These are phyloP conservation scores for Coelastrella sp. DNA, from an alignment of 139 green algal species.

Conservation along the genomic window DNA sequence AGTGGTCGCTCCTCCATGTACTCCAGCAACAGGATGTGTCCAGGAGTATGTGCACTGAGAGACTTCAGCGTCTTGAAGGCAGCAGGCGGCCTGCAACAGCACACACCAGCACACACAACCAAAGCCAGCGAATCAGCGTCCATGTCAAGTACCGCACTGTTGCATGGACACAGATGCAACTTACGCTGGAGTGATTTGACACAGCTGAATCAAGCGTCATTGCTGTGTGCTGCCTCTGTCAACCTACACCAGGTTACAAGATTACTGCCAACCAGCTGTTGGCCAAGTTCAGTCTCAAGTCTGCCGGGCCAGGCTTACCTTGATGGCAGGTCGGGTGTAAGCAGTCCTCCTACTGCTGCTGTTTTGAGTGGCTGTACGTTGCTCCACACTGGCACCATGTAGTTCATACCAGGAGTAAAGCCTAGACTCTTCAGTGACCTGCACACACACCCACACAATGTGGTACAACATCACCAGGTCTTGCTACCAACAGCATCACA, in stretches of 20 bases:
- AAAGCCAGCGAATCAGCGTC: not conserved
- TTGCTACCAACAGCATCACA: too few species aligned
- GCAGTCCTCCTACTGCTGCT: conserved; percentile 23
- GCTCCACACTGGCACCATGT: conserved; percentile 32
- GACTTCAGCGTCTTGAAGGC: conserved; percentile 71
- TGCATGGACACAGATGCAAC: too few species aligned
- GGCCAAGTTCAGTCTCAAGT: too few species aligned
- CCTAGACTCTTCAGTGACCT: not conserved
- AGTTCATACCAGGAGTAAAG: not conserved
- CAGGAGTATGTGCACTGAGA: conserved; percentile 62
- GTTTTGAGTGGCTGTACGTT: conserved; percentile 22
- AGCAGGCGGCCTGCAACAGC: conserved; percentile 52
- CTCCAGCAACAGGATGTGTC: conserved; percentile 80
- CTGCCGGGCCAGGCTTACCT: not conserved
- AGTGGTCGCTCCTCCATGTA: conserved; percentile 86
- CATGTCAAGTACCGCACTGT: too few species aligned
- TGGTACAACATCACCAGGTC: not conserved
- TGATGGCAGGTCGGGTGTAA: conserved; percentile 31
- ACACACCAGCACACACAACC: not conserved
- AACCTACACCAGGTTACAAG: too few species aligned
- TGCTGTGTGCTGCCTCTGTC: too few species aligned
- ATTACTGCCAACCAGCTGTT: too few species aligned
- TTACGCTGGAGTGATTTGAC: too few species aligned
- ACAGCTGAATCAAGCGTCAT: too few species aligned
- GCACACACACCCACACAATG: not conserved